Evolutionary conservation across 2,329 filamentous ascomycete genomes (phyloP), one percentile per base, ranked within the genome.

Genomic region (Diaporthe sp.): DNA sequence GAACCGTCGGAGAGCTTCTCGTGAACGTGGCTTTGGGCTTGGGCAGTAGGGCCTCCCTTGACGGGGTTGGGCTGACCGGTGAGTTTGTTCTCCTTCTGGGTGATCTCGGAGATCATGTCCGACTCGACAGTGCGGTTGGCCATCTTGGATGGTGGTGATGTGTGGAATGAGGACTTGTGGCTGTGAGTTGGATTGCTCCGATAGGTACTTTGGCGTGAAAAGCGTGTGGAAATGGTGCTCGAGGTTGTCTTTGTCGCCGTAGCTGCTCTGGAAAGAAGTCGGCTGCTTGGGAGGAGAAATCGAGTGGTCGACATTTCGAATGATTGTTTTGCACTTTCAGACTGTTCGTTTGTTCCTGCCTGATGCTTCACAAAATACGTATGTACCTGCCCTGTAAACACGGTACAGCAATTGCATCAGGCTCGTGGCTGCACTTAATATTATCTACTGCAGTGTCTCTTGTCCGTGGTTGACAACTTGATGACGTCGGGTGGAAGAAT

Each of bases 91-190:
- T 87, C 85, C 8, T 81, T 82, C 15, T 82, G 80, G 1, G 83
- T 85, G 78, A 87, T 85, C 67, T 83, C 81, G 67, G 82, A 84
- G 78, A 87, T 83, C 77, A 83, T 82, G 39, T 79, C 73, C 15
- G 79, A 78, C 61, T 79, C 75, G 62, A 82, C 44, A 39, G 72
- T 80, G 73, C 67, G 55, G 57, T 62, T 72, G 31, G 74, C 68
- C 74, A 79, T 76, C 39, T 75, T 77, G 62, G 51, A 37, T 61
- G 49, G 2, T 25, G 4, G 55, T 22, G 78, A 75, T 70, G 46
- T 74, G 57, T 75, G 58, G 49, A 74, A 67, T 53, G 77, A 68
- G 37, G 74, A 69, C 19, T 57, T 53, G 12, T 22, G 37, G 15
- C 4, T 25, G 17, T 7, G n/a, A 5, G 6, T 10, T 15, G 37